A percentile compares a stretch with the other conserved stretches of the same genome.
phyloP scores from a whole-genome alignment of 169 alveolate genomes.

The Theileria equi region DNA sequence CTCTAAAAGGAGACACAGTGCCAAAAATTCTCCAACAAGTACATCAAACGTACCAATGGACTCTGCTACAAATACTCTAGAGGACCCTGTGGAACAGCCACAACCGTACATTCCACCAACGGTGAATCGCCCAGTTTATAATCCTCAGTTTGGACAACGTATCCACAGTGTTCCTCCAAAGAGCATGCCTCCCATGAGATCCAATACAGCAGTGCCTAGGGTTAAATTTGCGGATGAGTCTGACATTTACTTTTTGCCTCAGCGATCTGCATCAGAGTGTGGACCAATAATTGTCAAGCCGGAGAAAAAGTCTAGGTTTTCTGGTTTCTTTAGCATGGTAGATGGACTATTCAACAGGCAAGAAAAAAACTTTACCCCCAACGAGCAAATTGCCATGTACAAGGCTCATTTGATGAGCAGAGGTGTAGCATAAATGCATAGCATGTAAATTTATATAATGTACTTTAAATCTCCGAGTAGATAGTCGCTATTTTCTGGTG shows the following conservation, averaged over 20 bases:
- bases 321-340: neutral
- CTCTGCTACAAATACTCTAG: too few relatives aligned
- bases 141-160: too few relatives aligned
- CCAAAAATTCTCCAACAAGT: too few relatives aligned
- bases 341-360: neutral
- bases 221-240: conserved; percentile 52
- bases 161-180: too few relatives aligned
- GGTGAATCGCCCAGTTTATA: too few relatives aligned
- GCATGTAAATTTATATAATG: conserved; percentile 16
- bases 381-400: conserved; percentile 6
- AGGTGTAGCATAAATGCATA: conserved; percentile 4
- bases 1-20: too few relatives aligned
- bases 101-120: too few relatives aligned
- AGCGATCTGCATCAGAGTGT: conserved; percentile 42
- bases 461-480: conserved; percentile 46
- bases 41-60: too few relatives aligned
- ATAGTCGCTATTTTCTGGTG: conserved; percentile 45
- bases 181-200: too few relatives aligned
- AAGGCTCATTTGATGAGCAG: conserved; percentile 30
- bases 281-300: conserved; percentile 8
- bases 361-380: neutral
- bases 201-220: conserved; percentile 5
- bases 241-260: conserved; percentile 38
- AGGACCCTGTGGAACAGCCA: too few relatives aligned
- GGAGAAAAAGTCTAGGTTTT: neutral